These are phyloP conservation scores for Yarrowia galli DNA, from an alignment of 1,139 yeast genomes.

Conservation along the genomic window DNA sequence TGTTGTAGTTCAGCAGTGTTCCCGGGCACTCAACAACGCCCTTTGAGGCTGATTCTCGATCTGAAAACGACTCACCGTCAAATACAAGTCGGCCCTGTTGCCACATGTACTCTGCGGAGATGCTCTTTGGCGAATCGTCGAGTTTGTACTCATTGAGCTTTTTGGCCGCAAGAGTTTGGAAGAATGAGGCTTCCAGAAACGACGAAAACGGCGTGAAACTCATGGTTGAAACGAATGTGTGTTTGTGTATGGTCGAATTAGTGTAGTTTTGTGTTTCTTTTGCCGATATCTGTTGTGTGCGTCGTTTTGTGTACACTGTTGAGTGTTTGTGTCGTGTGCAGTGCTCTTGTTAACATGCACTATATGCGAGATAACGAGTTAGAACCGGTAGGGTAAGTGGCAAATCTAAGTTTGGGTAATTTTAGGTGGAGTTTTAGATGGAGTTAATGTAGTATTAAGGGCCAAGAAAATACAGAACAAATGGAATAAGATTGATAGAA, in stretches of 20 bases:
- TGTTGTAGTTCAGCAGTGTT: conserved; percentile 69
- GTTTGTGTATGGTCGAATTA: neutral
- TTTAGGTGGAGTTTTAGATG: neutral
- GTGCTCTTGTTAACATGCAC: neutral
- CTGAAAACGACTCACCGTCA: conserved; percentile 51
- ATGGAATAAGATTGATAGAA: too few relatives aligned
- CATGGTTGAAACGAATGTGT: neutral
- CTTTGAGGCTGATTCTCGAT: neutral
- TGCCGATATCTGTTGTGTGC: neutral
- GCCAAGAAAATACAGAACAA: too few relatives aligned
- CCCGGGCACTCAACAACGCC: conserved; percentile 50
- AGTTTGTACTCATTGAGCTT: conserved; percentile 73
- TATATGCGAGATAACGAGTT: conserved; percentile 29
- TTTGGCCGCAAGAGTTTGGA: conserved; percentile 69
- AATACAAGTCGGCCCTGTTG: conserved; percentile 57
- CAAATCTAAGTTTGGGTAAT: neutral
- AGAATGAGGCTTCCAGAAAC: conserved; percentile 85
- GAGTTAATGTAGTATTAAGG: too few relatives aligned
- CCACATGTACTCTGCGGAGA: conserved; percentile 56
- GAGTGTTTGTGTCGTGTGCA: conserved; percentile 5
- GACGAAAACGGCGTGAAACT: conserved; percentile 67
- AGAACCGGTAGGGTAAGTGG: conserved; percentile 24
- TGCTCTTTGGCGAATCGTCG: conserved; percentile 57
- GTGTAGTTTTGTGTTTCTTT: neutral
- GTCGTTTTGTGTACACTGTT: neutral